Base-by-base conservation (phyloP, 352 stramenopile genomes). In the Phytophthora crassamura region DNA sequence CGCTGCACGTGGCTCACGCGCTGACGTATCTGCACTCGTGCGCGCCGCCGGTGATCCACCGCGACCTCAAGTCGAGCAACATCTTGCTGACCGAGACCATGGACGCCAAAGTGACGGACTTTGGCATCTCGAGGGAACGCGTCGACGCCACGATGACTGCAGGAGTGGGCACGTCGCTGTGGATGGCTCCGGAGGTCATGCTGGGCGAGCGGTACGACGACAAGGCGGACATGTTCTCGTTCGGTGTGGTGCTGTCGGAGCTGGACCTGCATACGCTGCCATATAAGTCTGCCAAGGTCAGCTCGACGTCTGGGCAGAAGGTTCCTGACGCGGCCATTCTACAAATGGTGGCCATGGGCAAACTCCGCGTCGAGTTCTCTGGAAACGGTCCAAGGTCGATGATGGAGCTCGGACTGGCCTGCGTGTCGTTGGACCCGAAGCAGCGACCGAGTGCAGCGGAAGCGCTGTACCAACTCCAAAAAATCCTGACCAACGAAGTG, bases 321-420 rank as follows among this genome's bases (percentile, higher is more conserved):
- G 3, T 75, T 25, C 40, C 73, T 0, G 63, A 75, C 28, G 72
- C 69, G 1, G 75, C 66, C 0, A 69, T 84, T 20, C 28, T 86
- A 18, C 72, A 86, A 42, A 59, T 78, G 20, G 72, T 82, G 4
- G 72, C 77, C 5, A 56, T 68, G 10, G 74, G 74, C 3, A 63
- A 68, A 50, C 33, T 86, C 15, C 52, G 45, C 7, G 59, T 82
- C 0, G 25, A 70, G 33, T 80, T 84, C 35, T 80, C 74, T 3
- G 57, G 45, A 5, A 49, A 35, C 2, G 32, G 16, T 18, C 53
- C 58, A 2, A 6, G 7, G 1, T 64, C 69, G 3, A 61, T 75
- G 48, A 51, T 69, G 30, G 46, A 72, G 9, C 32, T 74, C n/a
- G 71, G 58, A 2, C 52, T 68, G 0, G 59, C 56, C 4, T 86